Conservation (phyloP, 1,139 yeast species). For the Sugiyamaella castrensis region DNA sequence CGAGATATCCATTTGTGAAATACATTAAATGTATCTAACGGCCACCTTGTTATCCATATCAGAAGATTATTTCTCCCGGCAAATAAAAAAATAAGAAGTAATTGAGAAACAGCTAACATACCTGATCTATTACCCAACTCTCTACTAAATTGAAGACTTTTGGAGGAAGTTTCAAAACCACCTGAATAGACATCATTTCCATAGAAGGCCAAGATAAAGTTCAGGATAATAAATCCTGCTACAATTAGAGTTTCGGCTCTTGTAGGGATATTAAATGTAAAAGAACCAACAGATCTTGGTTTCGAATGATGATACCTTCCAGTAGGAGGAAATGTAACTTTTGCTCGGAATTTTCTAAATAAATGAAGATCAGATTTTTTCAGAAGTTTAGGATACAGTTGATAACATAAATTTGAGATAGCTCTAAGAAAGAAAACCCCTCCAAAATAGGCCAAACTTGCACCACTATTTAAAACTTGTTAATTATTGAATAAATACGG, state of each 20-base stretch:
- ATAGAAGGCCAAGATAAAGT: slow-evolving; percentile 40
- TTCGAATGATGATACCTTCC: slow-evolving; percentile 45
- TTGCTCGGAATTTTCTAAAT: slow-evolving; percentile 42
- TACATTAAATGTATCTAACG: slow-evolving; percentile 55
- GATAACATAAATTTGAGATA: slow-evolving; percentile 14
- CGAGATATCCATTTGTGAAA: slow-evolving; percentile 64
- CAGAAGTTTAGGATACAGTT: slow-evolving; percentile 38
- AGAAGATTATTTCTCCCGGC: slow-evolving; percentile 64
- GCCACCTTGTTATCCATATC: slow-evolving; percentile 57
- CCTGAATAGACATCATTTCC: slow-evolving; percentile 43
- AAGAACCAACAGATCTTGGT: slow-evolving; percentile 29
- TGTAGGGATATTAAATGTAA: slow-evolving; percentile 52
- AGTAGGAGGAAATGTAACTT: slow-evolving; percentile 50
- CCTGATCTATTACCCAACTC: slow-evolving; percentile 63
- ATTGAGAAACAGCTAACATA: slow-evolving; percentile 45
- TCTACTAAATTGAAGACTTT: slow-evolving; percentile 34
- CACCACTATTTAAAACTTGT: slow-evolving; percentile 15
- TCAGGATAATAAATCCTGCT: slow-evolving; percentile 44
- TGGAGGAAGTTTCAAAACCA: slow-evolving; percentile 36
- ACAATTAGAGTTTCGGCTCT: slow-evolving; percentile 54
- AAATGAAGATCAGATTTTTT: slow-evolving; percentile 34
- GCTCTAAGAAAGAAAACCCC: slow-evolving; percentile 27
- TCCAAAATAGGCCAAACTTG: slow-evolving; percentile 32
- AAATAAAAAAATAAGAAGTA: slow-evolving; percentile 53
- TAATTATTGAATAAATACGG: too few species aligned